These are phyloP conservation scores for Trypanosoma brucei DNA, from an alignment of 208 protist species.

Conservation along the genomic window DNA sequence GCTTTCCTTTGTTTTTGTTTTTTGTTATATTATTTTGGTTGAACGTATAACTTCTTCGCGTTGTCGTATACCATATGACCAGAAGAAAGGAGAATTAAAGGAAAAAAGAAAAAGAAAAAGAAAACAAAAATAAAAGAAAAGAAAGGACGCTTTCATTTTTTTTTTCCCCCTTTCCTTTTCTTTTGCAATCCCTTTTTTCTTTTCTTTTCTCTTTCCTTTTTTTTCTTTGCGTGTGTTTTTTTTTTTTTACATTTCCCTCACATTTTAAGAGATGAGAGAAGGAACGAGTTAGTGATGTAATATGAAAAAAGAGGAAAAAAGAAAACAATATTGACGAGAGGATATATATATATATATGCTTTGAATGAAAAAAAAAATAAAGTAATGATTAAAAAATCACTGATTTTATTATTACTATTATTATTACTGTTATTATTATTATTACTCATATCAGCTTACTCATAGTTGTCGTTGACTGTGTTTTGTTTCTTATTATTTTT, in stretches of 20 bases:
- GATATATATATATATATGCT: too few relatives aligned
- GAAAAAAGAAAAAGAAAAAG: slow-evolving; percentile 3
- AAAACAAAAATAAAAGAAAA: slow-evolving; percentile 1
- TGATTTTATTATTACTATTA: too few relatives aligned
- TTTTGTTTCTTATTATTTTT: too few relatives aligned
- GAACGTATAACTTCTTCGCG: neutral
- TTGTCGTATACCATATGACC: neutral
- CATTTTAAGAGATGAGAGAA: slow-evolving; percentile 1
- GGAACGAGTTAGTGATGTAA: too few relatives aligned
- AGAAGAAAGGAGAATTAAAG: slow-evolving; percentile 1
- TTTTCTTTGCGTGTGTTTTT: slow-evolving; percentile 12
- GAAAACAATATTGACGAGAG: too few relatives aligned
- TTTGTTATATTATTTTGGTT: neutral
- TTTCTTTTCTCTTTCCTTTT: slow-evolving; percentile 17
- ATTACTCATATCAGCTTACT: too few relatives aligned
- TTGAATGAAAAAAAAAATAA: too few relatives aligned
- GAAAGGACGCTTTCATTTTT: slow-evolving; percentile 17
- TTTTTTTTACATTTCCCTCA: slow-evolving; percentile 10
- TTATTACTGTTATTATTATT: too few relatives aligned
- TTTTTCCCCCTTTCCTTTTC: slow-evolving; percentile 8
- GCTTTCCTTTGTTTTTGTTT: neutral
- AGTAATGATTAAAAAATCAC: too few relatives aligned
- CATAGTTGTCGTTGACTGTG: too few relatives aligned
- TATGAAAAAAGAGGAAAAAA: too few relatives aligned
- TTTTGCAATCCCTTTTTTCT: slow-evolving; percentile 17